Base-by-base conservation (phyloP, 768 basidiomycete genomes). In the Pisolithus albus region DNA sequence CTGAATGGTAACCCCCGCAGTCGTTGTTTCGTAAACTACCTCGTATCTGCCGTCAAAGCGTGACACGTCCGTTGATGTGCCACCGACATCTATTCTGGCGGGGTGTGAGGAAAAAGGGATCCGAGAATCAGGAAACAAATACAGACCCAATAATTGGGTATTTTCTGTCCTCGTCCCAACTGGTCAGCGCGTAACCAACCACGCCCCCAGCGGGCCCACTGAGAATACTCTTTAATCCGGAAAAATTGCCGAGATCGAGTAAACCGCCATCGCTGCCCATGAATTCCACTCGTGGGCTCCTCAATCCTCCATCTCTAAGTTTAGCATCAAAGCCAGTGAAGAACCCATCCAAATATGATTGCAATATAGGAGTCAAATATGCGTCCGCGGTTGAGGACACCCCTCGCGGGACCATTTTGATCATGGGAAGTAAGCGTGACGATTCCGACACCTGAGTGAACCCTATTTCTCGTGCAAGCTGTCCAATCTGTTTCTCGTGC, bases 121-220 rank as follows among this genome's bases (percentile, higher is more conserved):
- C 26, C 18, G 4, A 34, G 49, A 39, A 11, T 11, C 9, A 16
- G 10, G 11, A 11, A 16, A 19, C 3, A 43, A 36, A 51, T 21
- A 75, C 83, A 15, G 62, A 88, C 86, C 91, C 91, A 52, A 96
- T 94, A 57, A 95, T 80, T 0, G 93, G 88, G 32, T 77, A 71
- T 60, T 78, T 83, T 58, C 73, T 65, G 56, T 82, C 70, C 46
- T 77, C 77, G 57, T 92, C 91, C 88, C 92, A 96, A 60, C 90
- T 92, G n/a, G 72, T 71, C 57, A 92, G 71, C 0, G 93, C 91
- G 60, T 91, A 95, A 0, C 95, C 95, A 0, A 98, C 95, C 5
- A 98, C 95, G 3, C 94, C 94, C 2, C 94, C 94, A 0, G 94
- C 95, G 0, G 94, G 95, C 3, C 90, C 91, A 59, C 89, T 92